Percentiles rank a stretch among this genome's conserved stretches.
These are phyloP conservation scores for Cenchrus purpureus DNA, from an alignment of 176 grass and related monocot genomes.

Conservation along the genomic window DNA sequence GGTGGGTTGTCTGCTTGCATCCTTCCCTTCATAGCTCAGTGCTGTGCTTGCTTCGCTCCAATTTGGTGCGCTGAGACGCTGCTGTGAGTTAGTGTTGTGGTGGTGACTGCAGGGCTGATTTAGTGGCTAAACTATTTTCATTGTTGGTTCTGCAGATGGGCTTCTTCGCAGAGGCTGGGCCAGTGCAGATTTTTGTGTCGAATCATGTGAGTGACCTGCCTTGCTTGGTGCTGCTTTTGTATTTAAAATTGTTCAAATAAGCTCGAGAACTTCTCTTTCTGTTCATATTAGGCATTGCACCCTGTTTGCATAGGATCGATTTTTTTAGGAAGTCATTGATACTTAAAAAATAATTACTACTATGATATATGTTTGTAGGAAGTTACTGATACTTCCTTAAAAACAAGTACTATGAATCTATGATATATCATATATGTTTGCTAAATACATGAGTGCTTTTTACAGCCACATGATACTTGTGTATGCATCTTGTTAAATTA, in stretches of 20 bases:
- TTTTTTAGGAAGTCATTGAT: background rate
- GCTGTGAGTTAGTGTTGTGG: background rate
- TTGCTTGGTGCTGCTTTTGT: constrained; percentile 24
- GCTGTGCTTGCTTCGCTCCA: background rate
- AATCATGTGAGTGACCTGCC: constrained; percentile 82
- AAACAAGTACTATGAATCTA: background rate
- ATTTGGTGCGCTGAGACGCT: background rate
- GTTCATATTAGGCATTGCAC: background rate
- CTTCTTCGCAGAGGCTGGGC: constrained; percentile 94
- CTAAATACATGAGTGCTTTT: background rate
- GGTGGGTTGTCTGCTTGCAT: constrained; percentile 31
- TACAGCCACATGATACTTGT: background rate
- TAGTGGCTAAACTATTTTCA: background rate
- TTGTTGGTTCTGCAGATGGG: constrained; percentile 76
- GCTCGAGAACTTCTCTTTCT: background rate
- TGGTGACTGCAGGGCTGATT: background rate
- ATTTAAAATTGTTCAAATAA: constrained; percentile 8
- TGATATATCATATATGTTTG: background rate
- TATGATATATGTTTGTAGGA: no score
- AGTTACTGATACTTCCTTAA: background rate
- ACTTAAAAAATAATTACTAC: background rate
- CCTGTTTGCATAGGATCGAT: background rate
- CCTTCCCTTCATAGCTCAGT: background rate
- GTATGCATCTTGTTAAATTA: background rate
- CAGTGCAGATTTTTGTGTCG: constrained; percentile 95